Conservation (phyloP, 768 basidiomycete species). For the Tulasnella sp. region DNA sequence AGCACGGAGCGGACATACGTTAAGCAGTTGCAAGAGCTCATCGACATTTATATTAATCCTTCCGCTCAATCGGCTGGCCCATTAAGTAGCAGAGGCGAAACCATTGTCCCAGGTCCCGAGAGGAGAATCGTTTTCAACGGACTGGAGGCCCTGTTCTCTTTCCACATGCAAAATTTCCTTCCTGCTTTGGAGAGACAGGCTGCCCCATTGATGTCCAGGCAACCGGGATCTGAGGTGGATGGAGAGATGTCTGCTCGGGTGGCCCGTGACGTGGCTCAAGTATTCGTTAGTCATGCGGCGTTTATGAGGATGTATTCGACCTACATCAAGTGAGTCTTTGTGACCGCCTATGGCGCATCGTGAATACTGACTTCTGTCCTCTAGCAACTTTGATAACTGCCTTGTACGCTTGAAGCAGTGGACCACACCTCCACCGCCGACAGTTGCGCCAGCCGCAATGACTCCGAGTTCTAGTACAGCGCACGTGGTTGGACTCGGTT, state of each 20-base stretch:
- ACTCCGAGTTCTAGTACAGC: conserved; percentile 65
- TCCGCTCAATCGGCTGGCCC: conserved; percentile 66
- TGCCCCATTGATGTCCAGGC: conserved; percentile 61
- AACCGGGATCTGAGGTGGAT: conserved; percentile 63
- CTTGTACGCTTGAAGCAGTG: conserved; percentile 86
- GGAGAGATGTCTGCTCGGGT: conserved; percentile 74
- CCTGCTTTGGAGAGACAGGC: conserved; percentile 85
- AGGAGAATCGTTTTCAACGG: conserved; percentile 91
- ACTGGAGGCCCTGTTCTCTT: conserved; percentile 84
- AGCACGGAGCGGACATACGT: conserved; percentile 97
- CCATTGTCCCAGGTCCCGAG: conserved; percentile 81
- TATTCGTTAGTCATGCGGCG: conserved; percentile 91
- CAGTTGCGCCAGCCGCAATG: conserved; percentile 44
- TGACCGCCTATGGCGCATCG: conserved; percentile 19
- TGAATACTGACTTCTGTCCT: conserved; percentile 33
- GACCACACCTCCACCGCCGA: conserved; percentile 54
- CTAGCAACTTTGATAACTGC: conserved; percentile 92
- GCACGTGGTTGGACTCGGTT: conserved; percentile 62
- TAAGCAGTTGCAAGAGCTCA: conserved; percentile 88
- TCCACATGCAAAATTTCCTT: conserved; percentile 91
- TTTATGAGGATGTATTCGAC: conserved; percentile 99
- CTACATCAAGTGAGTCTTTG: conserved; percentile 82
- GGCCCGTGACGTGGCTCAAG: conserved; percentile 80
- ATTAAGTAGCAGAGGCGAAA: conserved; percentile 68
- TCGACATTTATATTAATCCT: conserved; percentile 93